phyloP scores from a whole-genome alignment of 2,329 filamentous ascomycete genomes.

The Beauveria brongniartii region DNA sequence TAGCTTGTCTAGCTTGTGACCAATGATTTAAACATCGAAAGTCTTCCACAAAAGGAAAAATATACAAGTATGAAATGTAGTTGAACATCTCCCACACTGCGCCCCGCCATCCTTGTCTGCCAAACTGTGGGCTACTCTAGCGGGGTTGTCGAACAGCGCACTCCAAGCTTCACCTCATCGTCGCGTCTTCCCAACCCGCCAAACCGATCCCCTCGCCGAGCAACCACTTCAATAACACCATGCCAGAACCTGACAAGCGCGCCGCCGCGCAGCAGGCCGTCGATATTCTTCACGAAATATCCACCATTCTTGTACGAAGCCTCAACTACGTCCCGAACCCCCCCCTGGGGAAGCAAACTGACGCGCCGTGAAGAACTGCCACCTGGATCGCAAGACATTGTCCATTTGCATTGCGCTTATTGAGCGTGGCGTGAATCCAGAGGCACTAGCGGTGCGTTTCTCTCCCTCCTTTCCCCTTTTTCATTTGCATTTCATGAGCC shows the following conservation, averaged over 20 bases:
- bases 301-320: slow-evolving; percentile 69
- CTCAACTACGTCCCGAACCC: neutral
- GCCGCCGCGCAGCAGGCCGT: slow-evolving; percentile 74
- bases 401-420: slow-evolving; percentile 96
- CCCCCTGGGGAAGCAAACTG: neutral
- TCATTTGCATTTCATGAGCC: neutral
- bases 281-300: slow-evolving; percentile 76
- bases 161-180: neutral
- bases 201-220: neutral
- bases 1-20: too few relatives aligned
- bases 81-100: neutral
- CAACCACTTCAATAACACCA: slow-evolving; percentile 14
- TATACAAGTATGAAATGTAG: too few relatives aligned
- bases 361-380: slow-evolving; percentile 62
- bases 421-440: slow-evolving; percentile 93
- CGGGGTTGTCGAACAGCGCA: neutral
- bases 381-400: slow-evolving; percentile 81
- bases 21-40: too few relatives aligned
- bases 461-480: neutral
- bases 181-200: neutral
- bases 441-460: slow-evolving; percentile 74
- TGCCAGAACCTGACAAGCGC: slow-evolving; percentile 56
- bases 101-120: neutral
- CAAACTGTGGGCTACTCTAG: neutral
- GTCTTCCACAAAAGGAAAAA: neutral